phyloP scores from a whole-genome alignment of 2,329 filamentous ascomycete genomes.

The Cadophora sp. region DNA sequence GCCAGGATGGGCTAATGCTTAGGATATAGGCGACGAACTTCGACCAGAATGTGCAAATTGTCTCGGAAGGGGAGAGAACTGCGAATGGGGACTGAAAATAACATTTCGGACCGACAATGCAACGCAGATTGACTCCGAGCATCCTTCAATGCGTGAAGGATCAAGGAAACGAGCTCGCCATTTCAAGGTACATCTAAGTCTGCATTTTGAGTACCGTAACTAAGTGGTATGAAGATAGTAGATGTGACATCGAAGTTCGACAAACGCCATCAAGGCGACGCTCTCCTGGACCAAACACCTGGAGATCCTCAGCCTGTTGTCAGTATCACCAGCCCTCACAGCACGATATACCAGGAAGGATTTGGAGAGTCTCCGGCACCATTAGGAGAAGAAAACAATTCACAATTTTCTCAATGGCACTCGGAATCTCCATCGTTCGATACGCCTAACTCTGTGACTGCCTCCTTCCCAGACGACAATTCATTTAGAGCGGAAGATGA shows the following conservation, averaged over 20 bases:
- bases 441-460: conserved; percentile 10
- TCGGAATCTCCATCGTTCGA: conserved; percentile 15
- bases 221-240: conserved; percentile 24
- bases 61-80: conserved; percentile 41
- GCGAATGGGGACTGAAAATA: conserved; percentile 44
- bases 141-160: conserved; percentile 43
- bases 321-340: background rate
- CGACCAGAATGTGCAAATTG: conserved; percentile 44
- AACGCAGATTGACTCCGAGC: conserved; percentile 40
- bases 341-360: background rate
- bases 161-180: conserved; percentile 17
- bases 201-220: background rate
- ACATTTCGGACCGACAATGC: conserved; percentile 44
- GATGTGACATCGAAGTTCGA: conserved; percentile 28
- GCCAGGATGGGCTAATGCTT: background rate
- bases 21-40: conserved; percentile 38
- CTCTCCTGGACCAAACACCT: background rate
- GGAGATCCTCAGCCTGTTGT: background rate
- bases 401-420: background rate
- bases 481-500: background rate
- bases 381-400: background rate
- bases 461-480: conserved; percentile 19
- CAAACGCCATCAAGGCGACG: conserved; percentile 17
- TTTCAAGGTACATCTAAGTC: background rate
- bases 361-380: background rate